Base-by-base conservation (phyloP, 306 rosid genomes). In the Phaseolus lunatus region DNA sequence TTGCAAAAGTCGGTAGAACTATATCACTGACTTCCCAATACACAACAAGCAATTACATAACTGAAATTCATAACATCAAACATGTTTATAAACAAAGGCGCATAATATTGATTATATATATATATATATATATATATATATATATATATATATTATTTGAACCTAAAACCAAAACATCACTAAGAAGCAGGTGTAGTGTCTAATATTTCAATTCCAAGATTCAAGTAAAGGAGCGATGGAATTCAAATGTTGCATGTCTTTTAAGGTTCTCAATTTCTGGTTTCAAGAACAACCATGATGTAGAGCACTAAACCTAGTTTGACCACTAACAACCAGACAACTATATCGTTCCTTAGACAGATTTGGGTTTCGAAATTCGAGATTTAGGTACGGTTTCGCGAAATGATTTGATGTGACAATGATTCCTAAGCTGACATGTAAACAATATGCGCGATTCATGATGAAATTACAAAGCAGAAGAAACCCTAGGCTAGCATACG, bases 1-100 rank as follows among this genome's bases (percentile, higher is more conserved):
- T 95, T 61, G 65, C 80, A 77, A 59, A 81, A 73, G 39, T 56
- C 24, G 49, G 68, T 63, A 86, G 26, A 33, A 81, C 48, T 66
- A 85, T 15, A 35, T 80, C 31, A 78, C 78, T 43, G 52, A 74
- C 57, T 76, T 39, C 48, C 73, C 77, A 78, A 37, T 1, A 75
- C 29, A 18, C 50, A 53, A 47, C 15, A 84, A 67, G 54, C 23
- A 47, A 67, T 58, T 3, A 33, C n/a, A 68, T 27, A 83, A 67
- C 47, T 8, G 47, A 80, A 73, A 67, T 27, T 48, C 24, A 59
- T 66, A 18, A 64, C 14, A 61, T 23, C 35, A 47, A 16, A 50
- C 3, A 54, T 7, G 16, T 58, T 6, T 18, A 26, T 58, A 58
- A 26, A 5, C 65, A 56, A 9, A 22, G 6, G 33, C 2, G 31